Percentiles rank a stretch among this genome's conserved stretches.
Conservation (phyloP, 495 filamentous ascomycete species). For the Tuber aestivum region DNA sequence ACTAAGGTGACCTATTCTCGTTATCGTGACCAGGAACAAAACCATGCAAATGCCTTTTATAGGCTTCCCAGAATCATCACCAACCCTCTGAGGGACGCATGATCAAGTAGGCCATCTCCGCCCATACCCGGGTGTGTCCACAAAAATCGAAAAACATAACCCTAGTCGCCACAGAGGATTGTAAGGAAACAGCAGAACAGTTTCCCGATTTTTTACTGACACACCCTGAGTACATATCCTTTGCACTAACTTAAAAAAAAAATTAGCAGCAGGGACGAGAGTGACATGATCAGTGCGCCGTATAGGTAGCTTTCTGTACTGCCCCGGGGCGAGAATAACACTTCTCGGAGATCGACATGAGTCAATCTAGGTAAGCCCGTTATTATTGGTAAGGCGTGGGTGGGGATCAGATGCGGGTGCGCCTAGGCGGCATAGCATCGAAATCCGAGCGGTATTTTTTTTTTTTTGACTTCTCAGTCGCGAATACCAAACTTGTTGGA, state of each 20-base stretch:
- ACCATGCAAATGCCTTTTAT: not conserved
- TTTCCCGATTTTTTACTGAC: not conserved
- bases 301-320: not conserved
- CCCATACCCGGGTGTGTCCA: not conserved
- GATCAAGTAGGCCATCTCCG: not conserved
- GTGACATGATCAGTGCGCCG: not conserved
- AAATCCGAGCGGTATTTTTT: not conserved
- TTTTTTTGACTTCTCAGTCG: not conserved
- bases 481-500: not conserved
- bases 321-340: not conserved
- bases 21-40: not conserved
- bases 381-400: not conserved
- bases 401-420: not conserved
- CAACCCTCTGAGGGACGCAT: not conserved
- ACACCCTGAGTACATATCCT: not conserved
- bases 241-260: not conserved
- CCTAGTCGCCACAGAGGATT: not conserved
- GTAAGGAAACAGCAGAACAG: not conserved
- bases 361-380: conserved; percentile 2
- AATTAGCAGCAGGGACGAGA: not conserved
- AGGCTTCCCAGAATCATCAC: not conserved
- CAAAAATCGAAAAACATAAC: not conserved
- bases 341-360: not conserved
- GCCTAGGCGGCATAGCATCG: not conserved
- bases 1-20: not conserved